Evolutionary conservation across 2,329 filamentous ascomycete species (phyloP), one percentile per base, ranked within the genome.

Genomic region (Tolypocladium tropicale): DNA sequence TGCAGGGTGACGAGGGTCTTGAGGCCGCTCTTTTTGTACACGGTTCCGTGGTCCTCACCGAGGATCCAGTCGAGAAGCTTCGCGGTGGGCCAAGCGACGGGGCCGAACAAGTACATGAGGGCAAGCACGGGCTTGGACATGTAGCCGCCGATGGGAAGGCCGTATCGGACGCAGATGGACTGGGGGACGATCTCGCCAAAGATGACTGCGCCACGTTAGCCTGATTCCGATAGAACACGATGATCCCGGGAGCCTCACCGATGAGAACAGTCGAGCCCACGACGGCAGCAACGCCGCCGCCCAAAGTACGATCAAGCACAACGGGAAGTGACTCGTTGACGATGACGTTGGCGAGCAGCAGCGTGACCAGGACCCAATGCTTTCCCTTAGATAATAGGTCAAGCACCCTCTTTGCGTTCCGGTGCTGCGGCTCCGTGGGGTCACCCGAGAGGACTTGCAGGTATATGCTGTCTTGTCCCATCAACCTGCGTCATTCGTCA

Each of bases 141-240:
- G 79, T 86, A 93, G 39, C 93, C 92, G 57, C 94, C 94, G 66
- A 99, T 97, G 53, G 90, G 90, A 12, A 99, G 82, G 54, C 94
- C 94, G 70, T 94, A 97, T 65, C 94, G 90, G 60, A 97, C 94
- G 71, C 94, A 99, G 63, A 97, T 82, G 28, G 93, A 96, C 70
- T 99, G 94, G 34, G 94, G 94, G 30, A 95, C 88, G 60, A 99
- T 85, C 76, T 99, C 94, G 64, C 94, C 94, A 70, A 99, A 99
- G 64, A 99, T 96, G 69, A 99, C 94, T 96, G 11, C 33, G 65
- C 43, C 6, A 16, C 11, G 33, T 41, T 16, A 53, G 53, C 62
- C 59, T 61, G 60, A 52, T 21, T 52, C 54, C 21, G n/a, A 25
- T n/a, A 21, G 6, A 10, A 21, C 6, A 10, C 9, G 39, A 14